Evolutionary conservation across 805 yeast genomes (phyloP).

Genomic region (Kregervanrija delftensis): DNA sequence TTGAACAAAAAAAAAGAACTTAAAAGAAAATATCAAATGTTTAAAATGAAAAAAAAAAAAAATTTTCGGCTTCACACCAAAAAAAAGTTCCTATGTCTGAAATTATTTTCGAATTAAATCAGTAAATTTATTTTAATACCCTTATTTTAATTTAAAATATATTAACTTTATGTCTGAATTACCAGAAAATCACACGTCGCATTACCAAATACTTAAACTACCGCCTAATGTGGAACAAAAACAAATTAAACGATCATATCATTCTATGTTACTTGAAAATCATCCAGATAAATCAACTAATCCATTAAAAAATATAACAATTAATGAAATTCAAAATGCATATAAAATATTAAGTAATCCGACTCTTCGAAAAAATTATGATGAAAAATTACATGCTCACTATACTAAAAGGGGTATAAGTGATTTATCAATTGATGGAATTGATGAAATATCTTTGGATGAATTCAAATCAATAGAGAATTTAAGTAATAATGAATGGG

Average conservation of each 20-base stretch:
- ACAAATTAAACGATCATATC: constrained; percentile 60
- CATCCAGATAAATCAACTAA: constrained; percentile 71
- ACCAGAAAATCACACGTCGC: constrained; percentile 18
- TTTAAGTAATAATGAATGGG: constrained; percentile 20
- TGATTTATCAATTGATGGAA: constrained; percentile 44
- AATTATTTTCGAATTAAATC: no score
- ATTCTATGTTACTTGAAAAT: constrained; percentile 43
- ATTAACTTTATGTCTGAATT: neutral
- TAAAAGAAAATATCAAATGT: no score
- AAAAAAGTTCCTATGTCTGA: no score
- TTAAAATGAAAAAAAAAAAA: neutral
- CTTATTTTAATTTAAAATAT: neutral
- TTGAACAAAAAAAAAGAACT: no score
- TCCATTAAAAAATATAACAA: neutral
- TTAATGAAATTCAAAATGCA: constrained; percentile 52
- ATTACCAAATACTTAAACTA: constrained; percentile 57
- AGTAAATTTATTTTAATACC: no score
- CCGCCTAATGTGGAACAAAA: constrained; percentile 27
- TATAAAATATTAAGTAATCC: constrained; percentile 47
- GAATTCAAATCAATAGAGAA: constrained; percentile 40
- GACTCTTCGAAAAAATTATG: constrained; percentile 41
- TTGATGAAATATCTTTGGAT: constrained; percentile 60
- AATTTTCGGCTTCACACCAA: neutral
- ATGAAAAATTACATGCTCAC: constrained; percentile 33
- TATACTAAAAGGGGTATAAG: constrained; percentile 29